phyloP scores from a whole-genome alignment of 2,329 filamentous ascomycete species.

The Colletotrichum melonis region DNA sequence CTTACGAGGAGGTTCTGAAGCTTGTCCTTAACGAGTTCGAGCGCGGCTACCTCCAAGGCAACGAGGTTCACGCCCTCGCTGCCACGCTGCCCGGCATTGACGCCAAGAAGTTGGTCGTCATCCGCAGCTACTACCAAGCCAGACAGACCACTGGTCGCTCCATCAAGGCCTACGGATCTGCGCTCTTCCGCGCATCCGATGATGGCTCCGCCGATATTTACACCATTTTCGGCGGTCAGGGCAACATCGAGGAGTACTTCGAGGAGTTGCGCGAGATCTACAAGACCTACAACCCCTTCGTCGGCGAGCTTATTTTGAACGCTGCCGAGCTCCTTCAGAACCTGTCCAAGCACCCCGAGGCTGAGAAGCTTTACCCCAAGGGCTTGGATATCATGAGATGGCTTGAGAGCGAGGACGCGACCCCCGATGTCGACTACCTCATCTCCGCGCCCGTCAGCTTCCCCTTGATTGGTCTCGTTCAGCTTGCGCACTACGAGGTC shows the following conservation, averaged over 20 bases:
- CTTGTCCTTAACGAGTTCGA: slow-evolving; percentile 96
- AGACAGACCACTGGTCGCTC: slow-evolving; percentile 85
- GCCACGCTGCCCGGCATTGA: slow-evolving; percentile 89
- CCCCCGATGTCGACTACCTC: slow-evolving; percentile 93
- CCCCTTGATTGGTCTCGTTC: slow-evolving; percentile 94
- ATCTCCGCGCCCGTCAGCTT: slow-evolving; percentile 96
- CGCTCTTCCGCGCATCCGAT: slow-evolving; percentile 86
- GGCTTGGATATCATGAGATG: slow-evolving; percentile 95
- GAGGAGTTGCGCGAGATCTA: slow-evolving; percentile 95
- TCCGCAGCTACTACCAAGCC: slow-evolving; percentile 91
- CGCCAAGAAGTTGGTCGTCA: slow-evolving; percentile 90
- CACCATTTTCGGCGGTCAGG: slow-evolving; percentile 95
- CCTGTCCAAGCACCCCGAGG: slow-evolving; percentile 83
- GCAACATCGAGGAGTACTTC: slow-evolving; percentile 99
- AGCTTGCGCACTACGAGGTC: slow-evolving; percentile 94
- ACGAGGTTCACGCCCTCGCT: slow-evolving; percentile 93
- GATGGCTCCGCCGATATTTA: slow-evolving; percentile 89
- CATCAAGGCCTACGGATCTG: slow-evolving; percentile 93
- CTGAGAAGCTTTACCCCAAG: slow-evolving; percentile 96
- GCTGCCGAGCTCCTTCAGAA: slow-evolving; percentile 89
- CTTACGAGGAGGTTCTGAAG: slow-evolving; percentile 92
- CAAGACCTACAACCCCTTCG: slow-evolving; percentile 89
- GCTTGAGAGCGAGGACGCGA: slow-evolving; percentile 89
- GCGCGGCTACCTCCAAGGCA: slow-evolving; percentile 91
- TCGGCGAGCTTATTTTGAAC: slow-evolving; percentile 84